These are phyloP conservation scores for Fagopyrum tataricum DNA, from an alignment of 148 eudicot genomes.

Conservation along the genomic window DNA sequence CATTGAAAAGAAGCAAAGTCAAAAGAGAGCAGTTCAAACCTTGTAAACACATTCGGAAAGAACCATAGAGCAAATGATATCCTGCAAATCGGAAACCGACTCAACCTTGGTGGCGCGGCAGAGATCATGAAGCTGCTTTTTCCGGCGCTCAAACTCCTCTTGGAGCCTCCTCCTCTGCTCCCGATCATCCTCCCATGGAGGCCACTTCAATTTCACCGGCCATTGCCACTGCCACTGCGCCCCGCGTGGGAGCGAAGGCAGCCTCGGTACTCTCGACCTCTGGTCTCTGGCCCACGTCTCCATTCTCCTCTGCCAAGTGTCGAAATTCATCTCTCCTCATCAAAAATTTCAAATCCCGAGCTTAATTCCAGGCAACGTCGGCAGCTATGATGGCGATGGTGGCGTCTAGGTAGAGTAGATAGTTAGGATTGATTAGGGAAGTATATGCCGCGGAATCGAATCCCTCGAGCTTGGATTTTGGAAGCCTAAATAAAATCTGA, in stretches of 20 bases:
- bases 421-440: slow-evolving; percentile 10
- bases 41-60: slow-evolving; percentile 94
- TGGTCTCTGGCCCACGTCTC: slow-evolving; percentile 86
- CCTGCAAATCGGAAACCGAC: slow-evolving; percentile 84
- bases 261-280: slow-evolving; percentile 47
- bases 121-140: slow-evolving; percentile 57
- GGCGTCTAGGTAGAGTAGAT: background rate
- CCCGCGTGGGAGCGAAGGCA: slow-evolving; percentile 42
- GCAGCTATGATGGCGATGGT: slow-evolving; percentile 1
- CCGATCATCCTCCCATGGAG: slow-evolving; percentile 69
- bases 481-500: background rate
- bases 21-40: slow-evolving; percentile 27
- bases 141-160: slow-evolving; percentile 58
- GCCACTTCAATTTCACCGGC: slow-evolving; percentile 45
- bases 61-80: slow-evolving; percentile 87
- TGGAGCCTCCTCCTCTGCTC: slow-evolving; percentile 60
- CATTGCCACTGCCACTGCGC: slow-evolving; percentile 51
- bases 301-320: slow-evolving; percentile 51
- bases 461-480: slow-evolving; percentile 3
- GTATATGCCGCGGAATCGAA: slow-evolving; percentile 38
- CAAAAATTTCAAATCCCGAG: slow-evolving; percentile 11
- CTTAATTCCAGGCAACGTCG: background rate
- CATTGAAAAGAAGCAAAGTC: background rate
- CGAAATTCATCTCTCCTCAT: slow-evolving; percentile 46
- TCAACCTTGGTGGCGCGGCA: slow-evolving; percentile 75